Percentiles rank a stretch among this genome's conserved stretches.
These are phyloP conservation scores for Castanopsis chinensis DNA, from an alignment of 306 rosid genomes.

Conservation along the genomic window DNA sequence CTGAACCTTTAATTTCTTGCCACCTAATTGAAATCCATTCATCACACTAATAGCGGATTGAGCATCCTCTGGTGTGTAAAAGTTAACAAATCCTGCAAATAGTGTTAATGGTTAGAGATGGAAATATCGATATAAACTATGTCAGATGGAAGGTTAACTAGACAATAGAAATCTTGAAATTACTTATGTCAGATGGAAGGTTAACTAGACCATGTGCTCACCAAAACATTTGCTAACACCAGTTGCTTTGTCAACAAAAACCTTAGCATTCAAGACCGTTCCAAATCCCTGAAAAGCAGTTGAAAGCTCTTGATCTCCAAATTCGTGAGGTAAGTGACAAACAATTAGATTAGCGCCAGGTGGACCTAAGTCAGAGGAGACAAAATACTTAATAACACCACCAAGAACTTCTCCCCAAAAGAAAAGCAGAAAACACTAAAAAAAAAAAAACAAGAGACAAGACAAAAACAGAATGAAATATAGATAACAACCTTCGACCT, in stretches of 20 bases:
- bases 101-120: conserved; percentile 1
- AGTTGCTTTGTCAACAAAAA: conserved; percentile 96
- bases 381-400: conserved; percentile 24
- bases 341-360: conserved; percentile 97
- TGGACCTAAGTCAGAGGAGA: conserved; percentile 68
- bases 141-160: conserved; percentile 16
- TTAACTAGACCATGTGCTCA: conserved; percentile 36
- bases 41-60: conserved; percentile 78
- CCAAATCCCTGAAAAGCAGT: conserved; percentile 87
- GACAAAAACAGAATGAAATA: not conserved
- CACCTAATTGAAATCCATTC: conserved; percentile 92
- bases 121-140: conserved; percentile 11
- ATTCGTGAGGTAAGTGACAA: conserved; percentile 99
- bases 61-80: conserved; percentile 84
- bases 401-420: conserved; percentile 3
- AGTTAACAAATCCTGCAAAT: conserved; percentile 93
- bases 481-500: conserved; percentile 77
- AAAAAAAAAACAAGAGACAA: not conserved
- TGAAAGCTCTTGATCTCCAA: conserved; percentile 86
- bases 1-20: conserved; percentile 96
- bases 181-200: conserved; percentile 22
- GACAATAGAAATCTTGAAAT: conserved; percentile 12
- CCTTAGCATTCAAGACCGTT: conserved; percentile 92
- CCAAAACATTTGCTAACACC: conserved; percentile 99
- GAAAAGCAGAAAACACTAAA: not conserved